Evolutionary conservation across 805 yeast genomes (phyloP).

Genomic region (Candida golubevii): DNA sequence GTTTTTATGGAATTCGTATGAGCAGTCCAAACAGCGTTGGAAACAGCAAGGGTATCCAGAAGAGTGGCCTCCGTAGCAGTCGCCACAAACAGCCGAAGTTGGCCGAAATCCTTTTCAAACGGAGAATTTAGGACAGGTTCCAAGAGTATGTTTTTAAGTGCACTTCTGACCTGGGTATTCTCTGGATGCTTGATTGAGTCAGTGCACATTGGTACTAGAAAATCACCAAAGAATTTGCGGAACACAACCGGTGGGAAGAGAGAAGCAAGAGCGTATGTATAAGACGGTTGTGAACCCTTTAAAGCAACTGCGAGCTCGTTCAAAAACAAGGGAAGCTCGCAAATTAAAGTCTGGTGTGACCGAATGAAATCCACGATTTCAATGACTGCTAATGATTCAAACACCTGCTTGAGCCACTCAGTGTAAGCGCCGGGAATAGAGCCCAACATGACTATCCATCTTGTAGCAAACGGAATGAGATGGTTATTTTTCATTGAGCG

Average conservation of each 20-base stretch:
- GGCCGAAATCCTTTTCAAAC: conserved; percentile 42
- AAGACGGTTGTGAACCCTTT: not conserved
- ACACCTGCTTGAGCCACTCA: conserved; percentile 5
- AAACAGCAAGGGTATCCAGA: conserved; percentile 5
- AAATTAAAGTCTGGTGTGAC: conserved; percentile 3
- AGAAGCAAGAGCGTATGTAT: conserved; percentile 3
- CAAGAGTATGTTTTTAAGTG: conserved; percentile 38
- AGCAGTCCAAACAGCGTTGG: conserved; percentile 11
- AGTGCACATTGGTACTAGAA: not conserved
- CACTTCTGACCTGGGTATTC: conserved; percentile 8
- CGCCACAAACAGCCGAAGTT: conserved; percentile 17
- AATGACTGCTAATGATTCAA: not conserved
- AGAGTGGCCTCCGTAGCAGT: conserved; percentile 1
- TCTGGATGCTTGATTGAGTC: conserved; percentile 3
- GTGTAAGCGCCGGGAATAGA: conserved; percentile 21
- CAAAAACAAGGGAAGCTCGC: conserved; percentile 11
- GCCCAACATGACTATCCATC: conserved; percentile 55
- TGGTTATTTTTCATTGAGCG: conserved; percentile 10
- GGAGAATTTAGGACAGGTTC: conserved; percentile 53
- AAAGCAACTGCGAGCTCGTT: conserved; percentile 4
- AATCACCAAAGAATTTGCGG: conserved; percentile 10
- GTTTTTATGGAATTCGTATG: conserved; percentile 18
- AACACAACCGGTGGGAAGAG: conserved; percentile 8
- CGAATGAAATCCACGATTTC: conserved; percentile 3
- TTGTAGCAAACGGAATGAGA: conserved; percentile 16